Evolutionary conservation across 1,284 basidiomycete species (phyloP).

Genomic region (Cerioporus squamosus): DNA sequence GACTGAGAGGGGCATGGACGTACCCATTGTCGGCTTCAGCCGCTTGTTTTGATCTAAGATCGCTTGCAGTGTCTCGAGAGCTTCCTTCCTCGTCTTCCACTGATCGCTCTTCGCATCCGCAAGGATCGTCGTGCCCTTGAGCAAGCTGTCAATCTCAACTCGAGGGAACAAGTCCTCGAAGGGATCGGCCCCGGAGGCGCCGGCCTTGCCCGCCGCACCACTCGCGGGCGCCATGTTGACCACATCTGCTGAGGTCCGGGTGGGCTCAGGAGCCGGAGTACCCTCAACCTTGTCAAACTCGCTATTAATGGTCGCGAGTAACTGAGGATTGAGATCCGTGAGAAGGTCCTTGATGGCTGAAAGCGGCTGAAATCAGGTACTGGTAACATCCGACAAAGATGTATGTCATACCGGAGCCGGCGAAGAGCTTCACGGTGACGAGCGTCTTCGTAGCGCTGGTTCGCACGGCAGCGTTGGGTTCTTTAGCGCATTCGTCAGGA

Average conservation of each 20-base stretch:
- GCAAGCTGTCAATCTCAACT: constrained; percentile 88
- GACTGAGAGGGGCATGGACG: constrained; percentile 30
- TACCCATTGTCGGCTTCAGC: constrained; percentile 89
- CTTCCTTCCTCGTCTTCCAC: constrained; percentile 98
- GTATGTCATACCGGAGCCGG: constrained; percentile 76
- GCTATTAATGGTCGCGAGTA: constrained; percentile 87
- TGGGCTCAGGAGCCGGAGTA: constrained; percentile 80
- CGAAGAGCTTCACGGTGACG: constrained; percentile 91
- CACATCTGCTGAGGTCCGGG: constrained; percentile 76
- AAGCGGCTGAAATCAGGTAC: constrained; percentile 7
- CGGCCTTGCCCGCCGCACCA: constrained; percentile 43
- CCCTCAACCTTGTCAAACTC: constrained; percentile 97
- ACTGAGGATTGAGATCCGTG: constrained; percentile 93
- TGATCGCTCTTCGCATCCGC: constrained; percentile 88
- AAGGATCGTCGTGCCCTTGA: constrained; percentile 86
- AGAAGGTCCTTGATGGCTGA: constrained; percentile 90
- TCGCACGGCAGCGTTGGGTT: constrained; percentile 96
- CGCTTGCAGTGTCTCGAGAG: constrained; percentile 83
- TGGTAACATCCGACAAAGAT: neutral
- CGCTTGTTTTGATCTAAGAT: constrained; percentile 94
- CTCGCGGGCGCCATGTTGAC: constrained; percentile 47
- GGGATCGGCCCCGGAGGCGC: constrained; percentile 58
- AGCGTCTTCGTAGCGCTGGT: constrained; percentile 95
- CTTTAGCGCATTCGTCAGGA: constrained; percentile 85
- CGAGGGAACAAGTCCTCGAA: constrained; percentile 95